phyloP scores from a whole-genome alignment of 441 rosid species.

The Bocquillonia castaneifolia region DNA sequence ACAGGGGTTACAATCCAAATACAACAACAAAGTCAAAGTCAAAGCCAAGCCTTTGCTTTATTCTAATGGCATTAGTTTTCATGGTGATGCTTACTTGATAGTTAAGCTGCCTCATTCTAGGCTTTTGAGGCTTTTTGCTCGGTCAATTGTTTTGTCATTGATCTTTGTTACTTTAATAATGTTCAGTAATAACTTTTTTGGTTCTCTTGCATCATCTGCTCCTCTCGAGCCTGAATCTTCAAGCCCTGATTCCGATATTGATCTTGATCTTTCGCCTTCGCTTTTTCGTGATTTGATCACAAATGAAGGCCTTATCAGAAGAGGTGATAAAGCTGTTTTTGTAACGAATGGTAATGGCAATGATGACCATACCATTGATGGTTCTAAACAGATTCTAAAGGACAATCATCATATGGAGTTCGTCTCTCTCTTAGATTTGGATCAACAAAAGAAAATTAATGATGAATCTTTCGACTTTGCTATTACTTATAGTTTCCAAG shows the following conservation, averaged over 20 bases:
- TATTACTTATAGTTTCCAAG: conserved; percentile 32
- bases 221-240: conserved; percentile 14
- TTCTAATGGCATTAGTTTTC: conserved; percentile 17
- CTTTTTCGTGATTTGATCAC: conserved; percentile 43
- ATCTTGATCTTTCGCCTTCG: conserved; percentile 29
- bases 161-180: conserved; percentile 32
- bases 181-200: conserved; percentile 21
- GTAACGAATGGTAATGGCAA: conserved; percentile 24
- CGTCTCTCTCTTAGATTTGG: conserved; percentile 37
- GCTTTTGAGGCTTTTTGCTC: conserved; percentile 32
- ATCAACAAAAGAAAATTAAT: conserved; percentile 32
- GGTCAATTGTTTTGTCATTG: conserved; percentile 39
- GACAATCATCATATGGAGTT: conserved; percentile 31
- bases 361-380: conserved; percentile 25
- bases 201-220: background rate
- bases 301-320: conserved; percentile 49
- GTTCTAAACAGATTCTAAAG: conserved; percentile 24
- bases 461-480: conserved; percentile 40
- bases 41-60: conserved; percentile 10
- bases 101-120: conserved; percentile 37
- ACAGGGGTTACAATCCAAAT: conserved; percentile 33
- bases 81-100: conserved; percentile 22
- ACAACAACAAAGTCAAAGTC: conserved; percentile 18
- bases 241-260: conserved; percentile 6
- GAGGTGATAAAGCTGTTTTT: conserved; percentile 38